Base-by-base conservation (phyloP, 176 grass and related monocot genomes). In the Ananas comosus region DNA sequence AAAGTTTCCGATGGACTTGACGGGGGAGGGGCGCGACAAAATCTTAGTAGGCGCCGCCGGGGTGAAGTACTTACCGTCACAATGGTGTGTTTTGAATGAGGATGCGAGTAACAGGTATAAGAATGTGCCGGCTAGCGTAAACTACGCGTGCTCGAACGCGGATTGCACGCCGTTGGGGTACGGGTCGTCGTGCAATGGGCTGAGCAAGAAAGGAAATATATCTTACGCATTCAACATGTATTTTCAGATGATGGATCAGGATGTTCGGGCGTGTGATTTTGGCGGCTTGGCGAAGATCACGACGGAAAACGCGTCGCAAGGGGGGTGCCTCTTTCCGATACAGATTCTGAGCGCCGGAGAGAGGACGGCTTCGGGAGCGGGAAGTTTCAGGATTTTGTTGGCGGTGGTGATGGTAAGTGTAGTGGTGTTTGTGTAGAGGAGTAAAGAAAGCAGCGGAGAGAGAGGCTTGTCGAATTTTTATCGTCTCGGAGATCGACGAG, bases 81-180 rank as follows among this genome's bases (percentile, higher is more conserved):
- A 90, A 54, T 95, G 91, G 87, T 95, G 91, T 23, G 81, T 90
- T 25, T 81, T 89, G 53, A 82, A 87, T 76, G 80, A 87, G 53
- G 81, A 85, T 65, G 63, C 59, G 0, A 82, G 82, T 67, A 65
- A 82, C 18, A 90, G 84, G 47, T 90, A 78, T 77, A 84, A 73
- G 17, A 64, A 86, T 22, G 47, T 95, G 65, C 72, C 72, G 22
- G 67, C 67, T n/a, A 82, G 75, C 54, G 80, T 87, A 53, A 82
- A 90, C 59, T 90, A 82, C 10, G 91, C 84, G 47, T 95, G 91
- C 69, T 70, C 83, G 21, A 77, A 78, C 67, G 65, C 87, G n/a
- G 87, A 95, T 64, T 95, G 91, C 71, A 95, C 87, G 0, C 70
- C 86, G 17, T 76, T 96, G 49, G 91, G 87, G 11, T 96, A 87